Conservation (phyloP, 345 rosid species). For the Angophora floribunda region DNA sequence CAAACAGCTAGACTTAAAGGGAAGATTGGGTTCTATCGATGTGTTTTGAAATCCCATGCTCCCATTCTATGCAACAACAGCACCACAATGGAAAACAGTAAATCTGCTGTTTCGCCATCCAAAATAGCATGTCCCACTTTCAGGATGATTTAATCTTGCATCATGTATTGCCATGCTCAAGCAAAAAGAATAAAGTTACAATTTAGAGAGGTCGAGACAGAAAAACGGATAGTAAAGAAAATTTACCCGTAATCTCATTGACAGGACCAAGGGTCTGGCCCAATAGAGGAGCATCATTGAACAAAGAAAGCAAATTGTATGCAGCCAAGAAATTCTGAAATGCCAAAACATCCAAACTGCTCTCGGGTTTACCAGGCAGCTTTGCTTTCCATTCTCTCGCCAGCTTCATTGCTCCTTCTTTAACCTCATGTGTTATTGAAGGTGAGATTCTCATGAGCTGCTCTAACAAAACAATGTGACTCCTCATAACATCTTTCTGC, state of each 20-base stretch:
- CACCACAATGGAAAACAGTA: neutral
- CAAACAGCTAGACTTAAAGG: neutral
- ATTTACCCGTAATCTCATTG: neutral
- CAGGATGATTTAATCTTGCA: neutral
- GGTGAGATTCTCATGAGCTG: conserved; percentile 21
- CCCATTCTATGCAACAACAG: neutral
- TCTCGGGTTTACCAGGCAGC: conserved; percentile 1
- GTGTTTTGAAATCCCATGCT: neutral
- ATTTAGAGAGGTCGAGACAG: neutral
- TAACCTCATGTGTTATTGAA: conserved; percentile 7
- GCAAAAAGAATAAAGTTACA: neutral
- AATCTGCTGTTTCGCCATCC: neutral
- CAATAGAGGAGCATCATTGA: conserved; percentile 8
- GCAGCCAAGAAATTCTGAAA: conserved; percentile 23
- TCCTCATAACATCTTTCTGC: conserved; percentile 9
- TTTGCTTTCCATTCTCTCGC: conserved; percentile 25
- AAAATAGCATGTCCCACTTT: neutral
- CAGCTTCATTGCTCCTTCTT: conserved; percentile 14
- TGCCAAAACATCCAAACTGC: conserved; percentile 20
- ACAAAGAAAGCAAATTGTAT: conserved; percentile 16
- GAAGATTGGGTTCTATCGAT: neutral
- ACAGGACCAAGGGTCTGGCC: conserved; percentile 12
- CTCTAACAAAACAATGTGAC: conserved; percentile 30
- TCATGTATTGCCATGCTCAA: neutral
- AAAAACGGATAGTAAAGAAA: neutral